Conservation (phyloP, 202 grass and related monocot species). For the Panicum virgatum region DNA sequence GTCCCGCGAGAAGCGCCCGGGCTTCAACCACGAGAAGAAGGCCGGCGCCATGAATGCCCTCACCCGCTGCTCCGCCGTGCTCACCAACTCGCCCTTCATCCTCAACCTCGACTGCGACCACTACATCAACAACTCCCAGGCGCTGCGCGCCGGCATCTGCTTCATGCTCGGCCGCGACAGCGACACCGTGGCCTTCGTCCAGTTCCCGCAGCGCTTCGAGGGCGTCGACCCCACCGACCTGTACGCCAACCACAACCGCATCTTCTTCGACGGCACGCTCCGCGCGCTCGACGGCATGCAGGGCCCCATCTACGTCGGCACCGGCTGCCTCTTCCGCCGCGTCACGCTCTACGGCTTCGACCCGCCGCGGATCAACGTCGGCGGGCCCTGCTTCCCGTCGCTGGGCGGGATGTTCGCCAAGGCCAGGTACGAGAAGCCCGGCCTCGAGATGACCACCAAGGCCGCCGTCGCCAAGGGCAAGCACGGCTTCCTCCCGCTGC, state of each 20-base stretch:
- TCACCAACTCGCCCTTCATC: slow-evolving; percentile 94
- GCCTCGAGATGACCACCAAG: slow-evolving; percentile 42
- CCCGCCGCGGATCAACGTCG: slow-evolving; percentile 66
- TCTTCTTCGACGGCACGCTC: slow-evolving; percentile 96
- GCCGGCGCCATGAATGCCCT: slow-evolving; percentile 99
- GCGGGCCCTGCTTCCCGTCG: slow-evolving; percentile 37
- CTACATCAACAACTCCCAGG: slow-evolving; percentile 92
- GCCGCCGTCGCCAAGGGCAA: slow-evolving; percentile 44
- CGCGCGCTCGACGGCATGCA: slow-evolving; percentile 80
- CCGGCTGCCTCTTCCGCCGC: slow-evolving; percentile 77
- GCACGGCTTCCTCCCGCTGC: slow-evolving; percentile 54
- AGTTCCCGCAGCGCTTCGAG: slow-evolving; percentile 98
- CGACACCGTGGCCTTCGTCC: slow-evolving; percentile 94
- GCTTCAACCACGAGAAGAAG: slow-evolving; percentile 93
- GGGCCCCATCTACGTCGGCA: slow-evolving; percentile 81
- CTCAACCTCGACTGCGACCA: slow-evolving; percentile 99
- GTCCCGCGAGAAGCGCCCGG: slow-evolving; percentile 77
- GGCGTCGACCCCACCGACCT: slow-evolving; percentile 96
- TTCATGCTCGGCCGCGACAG: slow-evolving; percentile 93
- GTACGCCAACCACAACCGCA: slow-evolving; percentile 98
- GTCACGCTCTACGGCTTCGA: slow-evolving; percentile 81
- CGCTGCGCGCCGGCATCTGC: slow-evolving; percentile 89
- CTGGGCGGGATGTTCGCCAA: slow-evolving; percentile 41
- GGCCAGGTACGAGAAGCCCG: slow-evolving; percentile 35
- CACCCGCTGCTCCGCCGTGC: slow-evolving; percentile 70